These are phyloP conservation scores for Neurospora sp. DNA, from an alignment of 2,329 filamentous ascomycete species.

Conservation along the genomic window DNA sequence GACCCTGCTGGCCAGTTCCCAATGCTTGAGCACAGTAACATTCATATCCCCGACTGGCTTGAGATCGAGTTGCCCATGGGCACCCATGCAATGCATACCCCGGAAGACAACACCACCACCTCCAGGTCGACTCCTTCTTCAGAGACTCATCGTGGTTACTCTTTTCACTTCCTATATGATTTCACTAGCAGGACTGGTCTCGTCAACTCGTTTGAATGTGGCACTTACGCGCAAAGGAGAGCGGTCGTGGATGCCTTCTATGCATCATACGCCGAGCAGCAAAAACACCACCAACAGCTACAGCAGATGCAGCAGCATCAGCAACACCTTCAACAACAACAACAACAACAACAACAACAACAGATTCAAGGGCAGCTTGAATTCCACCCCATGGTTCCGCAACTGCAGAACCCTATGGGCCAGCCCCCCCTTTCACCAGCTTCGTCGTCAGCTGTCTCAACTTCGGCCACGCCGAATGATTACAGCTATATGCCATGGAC, in stretches of 20 bases:
- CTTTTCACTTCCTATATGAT: conserved; percentile 23
- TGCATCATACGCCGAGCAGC: conserved; percentile 9
- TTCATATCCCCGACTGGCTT: conserved; percentile 9
- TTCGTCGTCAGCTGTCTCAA: not conserved
- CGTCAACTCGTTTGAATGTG: conserved; percentile 27
- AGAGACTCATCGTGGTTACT: conserved; percentile 10
- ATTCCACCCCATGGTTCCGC: not conserved
- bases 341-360: not conserved
- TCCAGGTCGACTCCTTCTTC: conserved; percentile 1
- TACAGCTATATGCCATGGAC: not conserved
- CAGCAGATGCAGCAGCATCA: not conserved
- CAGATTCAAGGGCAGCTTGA: not conserved
- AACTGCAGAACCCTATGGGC: not conserved
- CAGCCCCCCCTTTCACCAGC: not conserved
- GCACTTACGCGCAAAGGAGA: conserved; percentile 22
- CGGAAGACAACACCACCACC: not conserved
- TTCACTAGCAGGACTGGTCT: conserved; percentile 28
- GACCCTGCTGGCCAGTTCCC: conserved; percentile 11
- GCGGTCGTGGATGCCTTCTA: conserved; percentile 16
- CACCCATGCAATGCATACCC: not conserved
- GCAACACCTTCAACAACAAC: not conserved
- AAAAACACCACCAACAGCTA: not conserved
- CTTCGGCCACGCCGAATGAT: not conserved
- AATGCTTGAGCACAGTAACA: conserved; percentile 1
- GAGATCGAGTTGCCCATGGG: conserved; percentile 4